Base-by-base conservation (phyloP, 2,329 filamentous ascomycete genomes). In the Mycocentrospora acerina region DNA sequence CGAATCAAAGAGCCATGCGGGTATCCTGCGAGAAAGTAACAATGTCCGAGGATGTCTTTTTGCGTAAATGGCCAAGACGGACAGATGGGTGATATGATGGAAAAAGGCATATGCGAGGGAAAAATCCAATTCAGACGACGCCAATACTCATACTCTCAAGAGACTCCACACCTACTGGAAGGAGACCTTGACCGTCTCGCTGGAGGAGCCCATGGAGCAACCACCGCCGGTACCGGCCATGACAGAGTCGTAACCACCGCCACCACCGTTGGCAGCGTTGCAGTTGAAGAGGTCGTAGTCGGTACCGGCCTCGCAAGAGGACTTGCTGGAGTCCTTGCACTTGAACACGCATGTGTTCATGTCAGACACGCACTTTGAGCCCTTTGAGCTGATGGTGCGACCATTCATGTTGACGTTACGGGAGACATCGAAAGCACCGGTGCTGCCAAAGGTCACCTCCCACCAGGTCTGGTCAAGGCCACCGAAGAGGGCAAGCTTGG, bases 351-450 rank as follows among this genome's bases (percentile, higher is more conserved):
- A 76, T 4, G 48, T 62, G 14, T 60, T 40, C 65, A 73, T 68
- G 51, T 71, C 60, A 24, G 68, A 64, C 10, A 57, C 51, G 57
- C 73, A 75, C 42, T 70, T 66, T 43, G 59, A 62, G 35, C 58
- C 60, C 35, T 66, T 62, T 38, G 67, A 59, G 35, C 50, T 55
- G 60, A 74, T 71, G 32, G 26, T 42, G 48, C 64, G 58, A 24
- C 73, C 73, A 32, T 51, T 47, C 71, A 72, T 74, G 59, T 71
- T 71, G 56, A 72, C 62, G 45, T 71, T 62, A 24, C 70, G 65
- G 26, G 68, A 71, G 36, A 75, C 60, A 47, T 75, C 67, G 40
- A 72, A 66, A 26, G 64, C 66, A 45, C 69, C 71, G 30, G 16
- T 28, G 8, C 40, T n/a, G 29, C 66, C 67, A 25, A 67, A 70